Evolutionary conservation across 805 yeast species (phyloP).

Genomic region (Saccharomycopsis schoenii): DNA sequence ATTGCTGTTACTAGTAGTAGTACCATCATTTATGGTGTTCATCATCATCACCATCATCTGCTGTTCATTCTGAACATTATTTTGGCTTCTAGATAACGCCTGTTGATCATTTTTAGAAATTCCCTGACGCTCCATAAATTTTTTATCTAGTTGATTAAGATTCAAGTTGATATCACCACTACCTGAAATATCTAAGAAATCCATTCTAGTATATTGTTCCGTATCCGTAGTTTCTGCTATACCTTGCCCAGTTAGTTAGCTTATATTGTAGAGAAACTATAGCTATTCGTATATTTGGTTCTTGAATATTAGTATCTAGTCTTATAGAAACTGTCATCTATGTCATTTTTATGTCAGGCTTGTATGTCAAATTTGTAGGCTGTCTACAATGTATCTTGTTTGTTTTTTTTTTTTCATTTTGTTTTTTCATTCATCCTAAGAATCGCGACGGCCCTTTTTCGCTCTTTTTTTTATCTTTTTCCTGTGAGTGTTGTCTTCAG

Average conservation of each 20-base stretch:
- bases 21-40: background rate
- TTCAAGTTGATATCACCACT: constrained; percentile 9
- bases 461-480: background rate
- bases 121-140: background rate
- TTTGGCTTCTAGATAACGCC: background rate
- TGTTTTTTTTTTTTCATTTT: background rate
- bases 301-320: background rate
- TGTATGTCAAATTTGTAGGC: too few relatives aligned
- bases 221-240: background rate
- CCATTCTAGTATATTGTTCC: constrained; percentile 2
- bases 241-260: background rate
- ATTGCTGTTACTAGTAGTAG: background rate
- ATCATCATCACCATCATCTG: constrained; percentile 3
- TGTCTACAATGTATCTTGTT: background rate
- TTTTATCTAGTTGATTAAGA: constrained; percentile 4
- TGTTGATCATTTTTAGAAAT: background rate
- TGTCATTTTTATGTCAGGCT: background rate
- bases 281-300: too few relatives aligned
- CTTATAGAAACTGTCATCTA: background rate
- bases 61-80: background rate
- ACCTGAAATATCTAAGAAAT: constrained; percentile 6
- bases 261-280: too few relatives aligned
- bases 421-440: background rate
- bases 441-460: background rate
- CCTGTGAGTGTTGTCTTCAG: background rate